Conservation (phyloP, 1,284 basidiomycete species). For the Heterobasidion occidentale region DNA sequence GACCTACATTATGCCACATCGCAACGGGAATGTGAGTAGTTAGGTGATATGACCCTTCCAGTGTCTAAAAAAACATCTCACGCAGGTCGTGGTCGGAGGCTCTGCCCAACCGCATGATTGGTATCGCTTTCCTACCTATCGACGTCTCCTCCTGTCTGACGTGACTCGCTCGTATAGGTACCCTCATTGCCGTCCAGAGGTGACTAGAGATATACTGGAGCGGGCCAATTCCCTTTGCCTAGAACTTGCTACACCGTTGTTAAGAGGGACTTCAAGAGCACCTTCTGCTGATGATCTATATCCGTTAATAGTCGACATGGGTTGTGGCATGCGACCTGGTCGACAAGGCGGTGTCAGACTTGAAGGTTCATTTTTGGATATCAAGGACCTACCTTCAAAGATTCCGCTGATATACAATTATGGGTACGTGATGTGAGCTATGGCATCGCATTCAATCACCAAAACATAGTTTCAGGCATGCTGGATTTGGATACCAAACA, state of each 20-base stretch:
- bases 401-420: slow-evolving; percentile 39
- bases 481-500: slow-evolving; percentile 36
- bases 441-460: no score
- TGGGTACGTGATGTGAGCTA: slow-evolving; percentile 24
- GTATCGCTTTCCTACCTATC: slow-evolving; percentile 23
- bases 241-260: slow-evolving; percentile 57
- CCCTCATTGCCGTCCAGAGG: slow-evolving; percentile 50
- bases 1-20: slow-evolving; percentile 55
- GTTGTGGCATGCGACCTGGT: slow-evolving; percentile 45
- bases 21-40: slow-evolving; percentile 54
- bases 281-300: slow-evolving; percentile 59
- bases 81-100: slow-evolving; percentile 60
- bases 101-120: slow-evolving; percentile 57
- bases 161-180: slow-evolving; percentile 28
- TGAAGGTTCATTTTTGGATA: slow-evolving; percentile 25
- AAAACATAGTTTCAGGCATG: slow-evolving; percentile 24
- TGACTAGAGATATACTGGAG: slow-evolving; percentile 50
- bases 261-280: slow-evolving; percentile 31
- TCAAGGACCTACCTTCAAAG: slow-evolving; percentile 10
- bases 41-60: slow-evolving; percentile 22
- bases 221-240: slow-evolving; percentile 52
- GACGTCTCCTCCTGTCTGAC: not conserved
- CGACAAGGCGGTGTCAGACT: slow-evolving; percentile 38
- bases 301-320: slow-evolving; percentile 54
- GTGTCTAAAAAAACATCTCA: no score